Evolutionary conservation across 2,329 filamentous ascomycete genomes (phyloP), one percentile per base, ranked within the genome.

Genomic region (Colletotrichum karsti): DNA sequence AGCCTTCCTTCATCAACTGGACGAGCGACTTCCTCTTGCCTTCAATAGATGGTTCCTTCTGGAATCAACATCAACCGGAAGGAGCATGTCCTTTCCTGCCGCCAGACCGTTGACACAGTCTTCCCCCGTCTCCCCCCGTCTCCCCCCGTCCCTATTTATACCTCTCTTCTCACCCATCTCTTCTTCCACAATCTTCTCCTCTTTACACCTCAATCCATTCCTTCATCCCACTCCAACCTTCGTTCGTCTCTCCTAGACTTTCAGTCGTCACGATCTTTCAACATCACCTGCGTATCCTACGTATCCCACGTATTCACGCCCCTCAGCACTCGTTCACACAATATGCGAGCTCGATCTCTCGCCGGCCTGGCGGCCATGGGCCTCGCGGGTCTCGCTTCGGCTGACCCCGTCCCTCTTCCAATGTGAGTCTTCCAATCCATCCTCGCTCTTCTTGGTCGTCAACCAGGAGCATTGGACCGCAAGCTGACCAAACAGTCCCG

Each of bases 281-380:
- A 56, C 57, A 39, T 53, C 56, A 50, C 55, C 51, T 60, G 70
- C 61, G 33, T 63, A 28, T 26, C 44, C 44, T 53, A 50, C 62
- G 28, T 61, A 10, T 46, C 26, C 46, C 33, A 28, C 37, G 42
- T 61, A 39, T 28, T 56, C 50, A 22, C 50, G 37, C n/a, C n/a
- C 51, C 50, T 5, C 24, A 55, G 9, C 33, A 51, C 35, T 55
- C 54, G 51, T 55, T 35, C 44, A 18, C 56, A 59, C 73, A 77
- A 71, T 72, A 85, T 85, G 83, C 82, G 80, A 74, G 72, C 75
- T 10, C 56, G 20, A 51, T 75, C 78, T 65, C 69, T 83, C 67
- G 74, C 77, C 70, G 75, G 75, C 73, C 60, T 84, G 50, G 67
- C 75, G 72, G 78, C 77, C 72, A 69, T 79, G 64, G 75, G 78